A percentile compares a stretch with the other conserved stretches of the same genome.
These are phyloP conservation scores for Melanomma pulvis-pyrius DNA, from an alignment of 495 filamentous ascomycete genomes.

Conservation along the genomic window DNA sequence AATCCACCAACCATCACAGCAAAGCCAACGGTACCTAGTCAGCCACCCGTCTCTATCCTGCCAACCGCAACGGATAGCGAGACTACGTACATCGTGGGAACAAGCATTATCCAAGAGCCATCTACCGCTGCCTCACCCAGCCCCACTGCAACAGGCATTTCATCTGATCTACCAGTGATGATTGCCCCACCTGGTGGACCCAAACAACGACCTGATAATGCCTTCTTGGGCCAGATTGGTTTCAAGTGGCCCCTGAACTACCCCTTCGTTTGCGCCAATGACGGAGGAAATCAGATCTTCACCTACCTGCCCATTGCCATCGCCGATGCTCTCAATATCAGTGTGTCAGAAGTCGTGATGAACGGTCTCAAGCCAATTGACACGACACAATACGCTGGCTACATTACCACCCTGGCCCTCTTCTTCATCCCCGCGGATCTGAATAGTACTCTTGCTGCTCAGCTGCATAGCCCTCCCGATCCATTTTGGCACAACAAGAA, in stretches of 20 bases:
- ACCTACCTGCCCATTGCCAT: conserved; percentile 74
- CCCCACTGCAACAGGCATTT: conserved; percentile 49
- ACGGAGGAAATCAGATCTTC: conserved; percentile 87
- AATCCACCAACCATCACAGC: background rate
- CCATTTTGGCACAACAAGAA: conserved; percentile 71
- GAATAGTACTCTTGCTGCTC: conserved; percentile 62
- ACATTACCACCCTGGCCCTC: conserved; percentile 79
- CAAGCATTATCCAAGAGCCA: conserved; percentile 41
- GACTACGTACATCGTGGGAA: conserved; percentile 34
- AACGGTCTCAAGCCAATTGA: conserved; percentile 77
- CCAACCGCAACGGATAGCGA: conserved; percentile 42
- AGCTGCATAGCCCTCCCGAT: conserved; percentile 69
- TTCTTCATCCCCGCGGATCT: conserved; percentile 70
- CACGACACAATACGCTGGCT: conserved; percentile 68
- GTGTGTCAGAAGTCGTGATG: conserved; percentile 60
- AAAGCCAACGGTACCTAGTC: background rate
- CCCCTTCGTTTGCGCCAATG: conserved; percentile 70
- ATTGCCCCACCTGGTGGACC: conserved; percentile 68
- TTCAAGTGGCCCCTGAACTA: conserved; percentile 82
- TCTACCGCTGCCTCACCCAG: conserved; percentile 19
- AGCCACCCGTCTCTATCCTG: conserved; percentile 7
- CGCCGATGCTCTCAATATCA: conserved; percentile 62
- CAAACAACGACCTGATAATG: conserved; percentile 58
- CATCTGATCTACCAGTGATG: conserved; percentile 68
- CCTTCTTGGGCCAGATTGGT: conserved; percentile 77